These are phyloP conservation scores for Ceratopteris richardii DNA, from an alignment of 75 land plant species.

Conservation along the genomic window DNA sequence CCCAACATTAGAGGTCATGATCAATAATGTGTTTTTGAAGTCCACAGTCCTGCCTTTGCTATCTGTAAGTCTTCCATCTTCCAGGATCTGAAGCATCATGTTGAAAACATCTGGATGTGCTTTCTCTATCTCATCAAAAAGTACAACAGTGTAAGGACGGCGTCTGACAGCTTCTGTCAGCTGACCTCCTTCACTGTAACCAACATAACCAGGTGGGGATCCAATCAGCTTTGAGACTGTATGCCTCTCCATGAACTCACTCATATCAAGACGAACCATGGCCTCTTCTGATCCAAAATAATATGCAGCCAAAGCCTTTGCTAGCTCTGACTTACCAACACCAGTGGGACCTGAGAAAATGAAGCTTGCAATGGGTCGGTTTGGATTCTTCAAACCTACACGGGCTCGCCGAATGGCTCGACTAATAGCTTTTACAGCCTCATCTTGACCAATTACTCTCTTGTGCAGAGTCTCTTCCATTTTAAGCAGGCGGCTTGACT, in stretches of 20 bases:
- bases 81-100: slow-evolving; percentile 58
- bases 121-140: slow-evolving; percentile 49
- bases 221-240: slow-evolving; percentile 56
- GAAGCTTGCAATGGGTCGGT: slow-evolving; percentile 52
- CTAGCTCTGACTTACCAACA: slow-evolving; percentile 53
- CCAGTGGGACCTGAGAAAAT: slow-evolving; percentile 60
- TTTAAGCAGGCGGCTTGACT: slow-evolving; percentile 40
- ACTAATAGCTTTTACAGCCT: slow-evolving; percentile 49
- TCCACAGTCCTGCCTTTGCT: slow-evolving; percentile 48
- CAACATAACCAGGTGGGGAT: slow-evolving; percentile 54
- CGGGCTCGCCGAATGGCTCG: slow-evolving; percentile 47
- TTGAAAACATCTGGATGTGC: slow-evolving; percentile 54
- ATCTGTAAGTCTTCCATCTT: slow-evolving; percentile 48
- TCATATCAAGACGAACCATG: slow-evolving; percentile 51
- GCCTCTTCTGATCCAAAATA: slow-evolving; percentile 55
- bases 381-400: slow-evolving; percentile 50
- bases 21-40: slow-evolving; percentile 43
- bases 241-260: slow-evolving; percentile 57
- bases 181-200: slow-evolving; percentile 54
- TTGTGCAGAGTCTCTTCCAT: slow-evolving; percentile 53
- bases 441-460: slow-evolving; percentile 46
- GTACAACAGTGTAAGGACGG: slow-evolving; percentile 48
- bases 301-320: slow-evolving; percentile 48
- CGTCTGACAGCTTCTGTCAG: slow-evolving; percentile 50
- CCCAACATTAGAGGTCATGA: slow-evolving; percentile 46